Evolutionary conservation across 129 eudicot genomes (phyloP).

Genomic region (sunflower (Helianthus annuus)): DNA sequence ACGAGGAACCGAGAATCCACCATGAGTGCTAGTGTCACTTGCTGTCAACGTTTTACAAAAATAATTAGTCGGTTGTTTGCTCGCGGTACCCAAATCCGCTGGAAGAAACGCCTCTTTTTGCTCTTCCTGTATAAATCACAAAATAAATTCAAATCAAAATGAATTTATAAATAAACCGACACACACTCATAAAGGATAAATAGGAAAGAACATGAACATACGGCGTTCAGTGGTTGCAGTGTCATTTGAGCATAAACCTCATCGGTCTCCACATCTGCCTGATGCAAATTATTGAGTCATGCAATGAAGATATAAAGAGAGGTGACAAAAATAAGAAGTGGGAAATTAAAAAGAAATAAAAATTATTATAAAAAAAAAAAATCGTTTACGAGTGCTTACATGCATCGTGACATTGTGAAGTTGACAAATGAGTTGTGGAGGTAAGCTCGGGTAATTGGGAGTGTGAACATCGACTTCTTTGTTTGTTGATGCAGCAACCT

Average conservation of each 20-base stretch:
- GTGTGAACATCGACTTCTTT: constrained; percentile 83
- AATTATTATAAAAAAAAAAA: neutral
- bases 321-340: neutral
- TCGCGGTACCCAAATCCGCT: constrained; percentile 68
- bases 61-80: constrained; percentile 91
- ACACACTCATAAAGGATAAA: neutral
- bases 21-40: constrained; percentile 97
- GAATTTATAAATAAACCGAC: neutral
- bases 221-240: constrained; percentile 78
- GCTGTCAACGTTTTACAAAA: constrained; percentile 92
- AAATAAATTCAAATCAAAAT: neutral
- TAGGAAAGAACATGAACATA: constrained; percentile 43
- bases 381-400: constrained; percentile 42
- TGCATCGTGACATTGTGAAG: constrained; percentile 96
- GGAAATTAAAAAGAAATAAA: neutral
- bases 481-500: constrained; percentile 93
- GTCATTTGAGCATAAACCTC: constrained; percentile 97
- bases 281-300: constrained; percentile 32
- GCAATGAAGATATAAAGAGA: constrained; percentile 1
- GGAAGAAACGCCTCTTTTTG: constrained; percentile 85
- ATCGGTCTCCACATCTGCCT: constrained; percentile 95
- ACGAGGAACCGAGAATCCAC: constrained; percentile 98
- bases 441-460: constrained; percentile 88
- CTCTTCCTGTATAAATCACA: constrained; percentile 56
- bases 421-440: constrained; percentile 87